Conservation (phyloP, 305 asterid genomes). For the Fraxinus ornus region DNA sequence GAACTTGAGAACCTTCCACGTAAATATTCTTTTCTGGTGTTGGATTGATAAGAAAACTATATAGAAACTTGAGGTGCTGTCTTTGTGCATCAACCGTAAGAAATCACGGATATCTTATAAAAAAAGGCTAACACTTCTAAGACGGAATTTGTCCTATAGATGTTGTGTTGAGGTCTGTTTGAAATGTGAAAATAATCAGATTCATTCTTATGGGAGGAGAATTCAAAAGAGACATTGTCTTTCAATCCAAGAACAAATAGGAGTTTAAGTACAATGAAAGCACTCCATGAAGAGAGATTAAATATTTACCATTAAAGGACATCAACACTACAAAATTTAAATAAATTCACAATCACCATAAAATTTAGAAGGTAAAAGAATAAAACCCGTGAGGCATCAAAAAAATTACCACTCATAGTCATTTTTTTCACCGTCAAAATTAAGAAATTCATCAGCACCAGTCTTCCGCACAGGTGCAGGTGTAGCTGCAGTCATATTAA, state of each 20-base stretch:
- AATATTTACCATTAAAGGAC: not conserved
- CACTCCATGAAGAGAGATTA: not conserved
- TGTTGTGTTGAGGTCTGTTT: not conserved
- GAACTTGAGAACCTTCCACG: not conserved
- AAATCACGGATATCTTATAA: not conserved
- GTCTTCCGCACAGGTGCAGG: conserved; percentile 58
- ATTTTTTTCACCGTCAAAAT: conserved; percentile 87
- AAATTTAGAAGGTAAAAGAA: not conserved
- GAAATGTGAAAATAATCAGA: not conserved
- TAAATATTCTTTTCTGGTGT: not conserved
- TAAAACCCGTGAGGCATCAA: conserved; percentile 4
- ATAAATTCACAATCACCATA: not conserved
- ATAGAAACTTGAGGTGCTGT: not conserved
- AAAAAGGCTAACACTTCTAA: not conserved
- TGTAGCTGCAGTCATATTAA: conserved; percentile 53
- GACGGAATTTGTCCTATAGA: not conserved
- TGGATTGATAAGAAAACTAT: not conserved
- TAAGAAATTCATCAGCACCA: conserved; percentile 85
- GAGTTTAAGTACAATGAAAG: not conserved
- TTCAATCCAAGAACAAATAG: not conserved
- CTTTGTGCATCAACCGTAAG: not conserved
- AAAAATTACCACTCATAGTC: conserved; percentile 86
- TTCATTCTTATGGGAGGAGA: not conserved
- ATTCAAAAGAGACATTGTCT: not conserved
- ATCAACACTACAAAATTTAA: not conserved